Evolutionary conservation across 164 flowering plant genomes (phyloP).

Genomic region (Aristolochia californica): DNA sequence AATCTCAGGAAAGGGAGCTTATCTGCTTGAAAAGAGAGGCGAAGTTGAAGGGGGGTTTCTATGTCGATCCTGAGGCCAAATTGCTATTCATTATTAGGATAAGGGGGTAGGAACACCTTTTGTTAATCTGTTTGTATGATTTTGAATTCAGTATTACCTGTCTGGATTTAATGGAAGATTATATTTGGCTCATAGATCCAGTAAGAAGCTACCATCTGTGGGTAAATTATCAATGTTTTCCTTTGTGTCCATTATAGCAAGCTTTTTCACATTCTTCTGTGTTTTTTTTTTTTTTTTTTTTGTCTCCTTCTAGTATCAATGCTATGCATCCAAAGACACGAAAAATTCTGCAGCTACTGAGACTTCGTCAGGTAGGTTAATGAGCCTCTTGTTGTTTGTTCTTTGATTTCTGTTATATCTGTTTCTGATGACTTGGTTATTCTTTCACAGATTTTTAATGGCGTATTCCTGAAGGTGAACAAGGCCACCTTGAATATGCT

Average conservation of each 20-base stretch:
- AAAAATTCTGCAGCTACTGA: constrained; percentile 40
- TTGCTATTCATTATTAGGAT: constrained; percentile 44
- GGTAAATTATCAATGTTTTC: background rate
- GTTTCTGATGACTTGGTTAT: background rate
- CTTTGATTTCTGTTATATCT: background rate
- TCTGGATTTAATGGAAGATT: too few relatives aligned
- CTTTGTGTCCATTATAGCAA: too few relatives aligned
- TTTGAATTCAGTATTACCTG: too few relatives aligned
- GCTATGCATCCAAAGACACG: constrained; percentile 48
- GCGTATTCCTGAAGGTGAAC: constrained; percentile 58
- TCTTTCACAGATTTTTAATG: constrained; percentile 46
- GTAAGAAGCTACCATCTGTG: too few relatives aligned
- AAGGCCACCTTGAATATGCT: constrained; percentile 63
- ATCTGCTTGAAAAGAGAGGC: constrained; percentile 32
- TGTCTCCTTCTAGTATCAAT: constrained; percentile 32
- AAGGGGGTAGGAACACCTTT: constrained; percentile 29
- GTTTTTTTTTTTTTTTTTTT: background rate
- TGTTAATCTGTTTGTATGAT: too few relatives aligned
- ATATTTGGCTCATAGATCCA: too few relatives aligned
- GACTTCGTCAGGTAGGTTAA: constrained; percentile 38
- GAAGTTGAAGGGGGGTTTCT: constrained; percentile 42
- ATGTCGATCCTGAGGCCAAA: constrained; percentile 53
- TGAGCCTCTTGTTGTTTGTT: too few relatives aligned
- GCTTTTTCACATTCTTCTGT: too few relatives aligned
- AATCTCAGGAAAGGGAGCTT: constrained; percentile 26